A percentile compares a stretch with the other conserved stretches of the same genome.
These are phyloP conservation scores for Vickermania ingenoplastis DNA, from an alignment of 208 protist species.

Conservation along the genomic window DNA sequence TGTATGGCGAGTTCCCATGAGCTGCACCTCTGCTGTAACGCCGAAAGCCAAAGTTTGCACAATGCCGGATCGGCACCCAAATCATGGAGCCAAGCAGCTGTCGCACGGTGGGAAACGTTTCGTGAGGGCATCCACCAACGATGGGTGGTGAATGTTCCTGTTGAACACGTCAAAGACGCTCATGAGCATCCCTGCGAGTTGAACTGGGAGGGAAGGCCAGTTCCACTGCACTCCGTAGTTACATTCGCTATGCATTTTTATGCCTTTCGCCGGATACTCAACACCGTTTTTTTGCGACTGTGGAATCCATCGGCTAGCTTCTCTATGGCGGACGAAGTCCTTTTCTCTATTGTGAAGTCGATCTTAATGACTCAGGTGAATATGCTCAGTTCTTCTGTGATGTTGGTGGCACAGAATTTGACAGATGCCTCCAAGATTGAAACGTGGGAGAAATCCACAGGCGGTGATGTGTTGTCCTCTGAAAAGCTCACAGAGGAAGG, in stretches of 20 bases:
- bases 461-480: too few relatives aligned
- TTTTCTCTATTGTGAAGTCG: not conserved
- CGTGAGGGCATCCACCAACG: not conserved
- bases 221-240: constrained; percentile 22
- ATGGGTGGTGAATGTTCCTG: not conserved
- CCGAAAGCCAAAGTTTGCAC: not conserved
- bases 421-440: too few relatives aligned
- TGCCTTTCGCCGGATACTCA: constrained; percentile 36
- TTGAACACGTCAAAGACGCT: not conserved
- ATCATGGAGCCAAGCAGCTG: not conserved
- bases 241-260: constrained; percentile 46
- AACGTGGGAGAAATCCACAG: too few relatives aligned
- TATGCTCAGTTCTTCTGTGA: not conserved
- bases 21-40: not conserved
- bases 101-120: not conserved
- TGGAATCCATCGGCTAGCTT: not conserved
- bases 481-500: too few relatives aligned
- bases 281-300: constrained; percentile 31
- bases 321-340: not conserved
- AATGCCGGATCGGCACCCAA: not conserved
- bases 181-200: not conserved
- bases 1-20: not conserved
- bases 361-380: not conserved
- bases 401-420: not conserved
- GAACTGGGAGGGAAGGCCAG: not conserved